A percentile compares a stretch with the other conserved stretches of the same genome.
Evolutionary conservation across 2,329 filamentous ascomycete genomes (phyloP).

Genomic region (Epichloe gansuensis): DNA sequence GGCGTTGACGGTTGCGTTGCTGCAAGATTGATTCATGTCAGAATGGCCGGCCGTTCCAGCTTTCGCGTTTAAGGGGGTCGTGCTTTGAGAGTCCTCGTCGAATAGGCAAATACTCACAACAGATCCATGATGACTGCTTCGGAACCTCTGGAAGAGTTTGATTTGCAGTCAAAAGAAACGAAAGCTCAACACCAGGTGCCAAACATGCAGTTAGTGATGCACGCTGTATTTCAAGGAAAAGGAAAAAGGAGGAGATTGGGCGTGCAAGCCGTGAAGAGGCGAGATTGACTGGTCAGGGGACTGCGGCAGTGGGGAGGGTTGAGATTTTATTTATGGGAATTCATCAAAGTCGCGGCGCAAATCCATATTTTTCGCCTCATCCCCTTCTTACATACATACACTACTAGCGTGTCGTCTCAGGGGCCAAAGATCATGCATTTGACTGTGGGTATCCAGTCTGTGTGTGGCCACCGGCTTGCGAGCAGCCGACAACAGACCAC

Average conservation of each 20-base stretch:
- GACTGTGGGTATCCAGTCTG: not conserved
- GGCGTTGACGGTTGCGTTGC: slow-evolving; percentile 38
- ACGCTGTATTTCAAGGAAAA: not conserved
- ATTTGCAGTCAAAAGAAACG: not conserved
- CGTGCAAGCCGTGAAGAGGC: not conserved
- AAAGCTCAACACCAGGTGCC: not conserved
- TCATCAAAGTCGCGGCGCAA: not conserved
- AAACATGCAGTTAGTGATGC: not conserved
- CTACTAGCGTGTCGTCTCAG: slow-evolving; percentile 1
- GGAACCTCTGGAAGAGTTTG: not conserved
- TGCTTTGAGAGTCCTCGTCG: slow-evolving; percentile 6
- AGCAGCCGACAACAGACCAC: not conserved
- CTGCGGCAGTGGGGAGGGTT: slow-evolving; percentile 5
- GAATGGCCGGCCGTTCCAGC: not conserved
- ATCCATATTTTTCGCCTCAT: slow-evolving; percentile 1
- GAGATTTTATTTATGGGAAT: slow-evolving; percentile 10
- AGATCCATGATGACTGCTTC: slow-evolving; percentile 21
- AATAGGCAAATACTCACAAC: slow-evolving; percentile 13
- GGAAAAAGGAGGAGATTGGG: not conserved
- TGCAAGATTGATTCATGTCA: slow-evolving; percentile 17
- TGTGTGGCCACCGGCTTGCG: not conserved
- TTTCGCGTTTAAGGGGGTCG: not conserved
- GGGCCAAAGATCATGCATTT: not conserved
- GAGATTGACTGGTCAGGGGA: not conserved
- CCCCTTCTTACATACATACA: not conserved